These are phyloP conservation scores for Colletotrichum sp. DNA, from an alignment of 2,329 filamentous ascomycete species.

Conservation along the genomic window DNA sequence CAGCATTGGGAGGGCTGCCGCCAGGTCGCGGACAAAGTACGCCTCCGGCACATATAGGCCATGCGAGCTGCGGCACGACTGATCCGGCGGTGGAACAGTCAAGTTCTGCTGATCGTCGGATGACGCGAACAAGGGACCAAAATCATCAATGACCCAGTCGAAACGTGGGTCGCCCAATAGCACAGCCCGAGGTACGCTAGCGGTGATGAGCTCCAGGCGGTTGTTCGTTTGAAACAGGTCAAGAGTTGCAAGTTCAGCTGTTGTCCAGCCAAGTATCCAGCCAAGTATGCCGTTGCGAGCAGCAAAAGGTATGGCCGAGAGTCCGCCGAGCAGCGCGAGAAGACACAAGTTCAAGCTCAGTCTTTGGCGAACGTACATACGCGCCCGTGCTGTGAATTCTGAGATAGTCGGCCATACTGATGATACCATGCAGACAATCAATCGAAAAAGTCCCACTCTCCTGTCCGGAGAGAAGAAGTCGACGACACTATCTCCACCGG, in stretches of 20 bases:
- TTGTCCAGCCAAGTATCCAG: not conserved
- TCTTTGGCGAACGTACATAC: not conserved
- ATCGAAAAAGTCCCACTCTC: not conserved
- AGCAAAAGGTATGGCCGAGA: not conserved
- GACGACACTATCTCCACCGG: not conserved
- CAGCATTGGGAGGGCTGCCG: not conserved
- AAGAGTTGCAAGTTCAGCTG: not conserved
- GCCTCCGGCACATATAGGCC: not conserved
- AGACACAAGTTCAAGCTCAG: not conserved
- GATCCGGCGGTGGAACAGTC: not conserved
- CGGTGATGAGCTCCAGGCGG: not conserved
- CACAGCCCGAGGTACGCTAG: not conserved
- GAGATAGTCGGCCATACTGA: not conserved
- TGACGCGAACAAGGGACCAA: not conserved
- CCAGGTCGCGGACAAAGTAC: not conserved
- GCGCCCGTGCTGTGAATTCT: not conserved
- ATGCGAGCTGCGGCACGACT: not conserved
- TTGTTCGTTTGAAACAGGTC: not conserved
- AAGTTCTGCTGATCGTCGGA: not conserved
- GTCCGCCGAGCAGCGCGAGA: not conserved
- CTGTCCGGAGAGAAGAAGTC: not conserved
- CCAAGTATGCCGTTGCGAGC: not conserved
- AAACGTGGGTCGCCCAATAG: not conserved
- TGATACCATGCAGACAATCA: not conserved
- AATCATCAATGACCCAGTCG: not conserved